Evolutionary conservation across 805 yeast species (phyloP), one percentile per base, ranked within the genome.

Genomic region (Candida verbasci): DNA sequence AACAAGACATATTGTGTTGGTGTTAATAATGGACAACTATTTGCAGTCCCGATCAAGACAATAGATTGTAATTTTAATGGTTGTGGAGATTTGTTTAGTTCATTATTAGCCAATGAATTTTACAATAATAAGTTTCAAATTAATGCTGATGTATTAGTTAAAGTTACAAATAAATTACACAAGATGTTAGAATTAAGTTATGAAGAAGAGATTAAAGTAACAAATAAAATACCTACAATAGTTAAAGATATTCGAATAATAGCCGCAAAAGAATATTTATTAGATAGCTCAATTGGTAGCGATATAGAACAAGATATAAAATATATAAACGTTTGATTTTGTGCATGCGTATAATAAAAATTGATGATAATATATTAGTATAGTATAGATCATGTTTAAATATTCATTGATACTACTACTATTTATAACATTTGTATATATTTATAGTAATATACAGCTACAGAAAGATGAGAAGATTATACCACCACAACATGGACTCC

Each of bases 51-150:
- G 17, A 70, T 79, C 2, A 62, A 68, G 4, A 58, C 62, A 45
- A 73, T 83, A 9, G 60, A 72, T 15, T 86, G 87, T 8, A 60
- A 66, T 1, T 83, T 82, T 52, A 79, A 78, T 27, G 93, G 93
- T 1, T 74, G 85, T 40, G 93, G 93, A 2, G 93, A 84, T 52
- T 56, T 84, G 12, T 81, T 83, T 53, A 65, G 80, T 3, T 87
- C 82, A 1, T 50, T 84, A 11, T 44, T 83, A 14, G 67, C 81
- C 3, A 75, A 82, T 45, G 55, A 65, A 1, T 70, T 70, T 43
- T 61, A 62, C 38, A 55, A 43, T 6, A 61, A 45, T 27, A 34
- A 38, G 4, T 32, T 29, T 12, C 35, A 45, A 27, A 49, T 65
- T 6, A 48, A 55, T 5, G 57, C 60, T 2, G 39, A 37, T 5